phyloP scores from a whole-genome alignment of 2,329 filamentous ascomycete species.

The Lecanoromycetidae sp. region DNA sequence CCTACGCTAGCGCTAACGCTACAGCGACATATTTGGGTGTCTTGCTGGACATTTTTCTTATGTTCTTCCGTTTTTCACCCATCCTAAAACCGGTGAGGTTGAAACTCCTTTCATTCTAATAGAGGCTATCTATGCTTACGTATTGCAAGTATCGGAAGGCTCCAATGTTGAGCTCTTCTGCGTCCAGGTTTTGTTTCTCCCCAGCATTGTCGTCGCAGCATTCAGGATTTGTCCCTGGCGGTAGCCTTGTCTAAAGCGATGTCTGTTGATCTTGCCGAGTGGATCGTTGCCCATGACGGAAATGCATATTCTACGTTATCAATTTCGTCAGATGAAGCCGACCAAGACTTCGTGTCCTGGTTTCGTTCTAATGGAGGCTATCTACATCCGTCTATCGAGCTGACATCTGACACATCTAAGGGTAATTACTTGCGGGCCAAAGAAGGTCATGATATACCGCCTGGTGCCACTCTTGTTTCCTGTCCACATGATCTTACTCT shows the following conservation, averaged over 20 bases:
- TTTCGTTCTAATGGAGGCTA: conserved; percentile 15
- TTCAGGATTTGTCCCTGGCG: no score
- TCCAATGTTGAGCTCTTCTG: background rate
- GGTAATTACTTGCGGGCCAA: conserved; percentile 10
- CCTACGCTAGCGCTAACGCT: no score
- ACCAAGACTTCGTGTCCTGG: conserved; percentile 7
- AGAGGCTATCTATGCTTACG: background rate
- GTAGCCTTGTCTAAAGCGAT: background rate
- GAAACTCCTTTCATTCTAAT: background rate
- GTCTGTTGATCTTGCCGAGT: background rate
- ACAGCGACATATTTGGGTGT: no score
- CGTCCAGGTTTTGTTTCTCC: background rate
- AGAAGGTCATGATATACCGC: background rate
- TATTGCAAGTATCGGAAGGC: no score
- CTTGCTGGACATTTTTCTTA: no score
- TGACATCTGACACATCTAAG: conserved; percentile 1
- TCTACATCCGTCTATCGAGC: conserved; percentile 12
- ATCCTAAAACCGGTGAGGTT: background rate
- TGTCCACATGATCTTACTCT: conserved; percentile 16
- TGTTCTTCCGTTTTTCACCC: background rate
- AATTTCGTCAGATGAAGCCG: background rate
- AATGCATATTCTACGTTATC: background rate
- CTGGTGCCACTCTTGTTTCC: conserved; percentile 10
- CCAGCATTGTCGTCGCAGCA: background rate
- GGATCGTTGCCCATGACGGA: background rate